phyloP scores from a whole-genome alignment of 306 rosid genomes.

The Casuarina equisetifolia region DNA sequence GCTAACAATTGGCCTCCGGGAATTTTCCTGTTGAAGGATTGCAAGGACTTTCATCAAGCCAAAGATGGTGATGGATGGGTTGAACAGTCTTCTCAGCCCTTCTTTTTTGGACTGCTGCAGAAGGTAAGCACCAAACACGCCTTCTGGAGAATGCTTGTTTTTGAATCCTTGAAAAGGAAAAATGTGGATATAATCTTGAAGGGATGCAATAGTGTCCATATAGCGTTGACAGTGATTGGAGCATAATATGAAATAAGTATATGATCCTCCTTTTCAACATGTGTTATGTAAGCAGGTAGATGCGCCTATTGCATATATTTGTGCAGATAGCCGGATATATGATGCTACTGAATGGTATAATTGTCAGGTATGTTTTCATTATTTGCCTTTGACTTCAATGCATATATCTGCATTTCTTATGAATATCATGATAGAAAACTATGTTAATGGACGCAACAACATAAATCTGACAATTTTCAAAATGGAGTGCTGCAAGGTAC shows the following conservation, averaged over 20 bases:
- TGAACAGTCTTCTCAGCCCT: conserved; percentile 91
- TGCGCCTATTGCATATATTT: conserved; percentile 72
- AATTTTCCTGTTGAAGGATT: conserved; percentile 61
- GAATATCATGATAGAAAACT: not conserved
- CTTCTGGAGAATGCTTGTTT: not conserved
- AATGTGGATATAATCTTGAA: not conserved
- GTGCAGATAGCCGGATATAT: conserved; percentile 89
- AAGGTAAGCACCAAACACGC: conserved; percentile 53
- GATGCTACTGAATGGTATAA: conserved; percentile 95
- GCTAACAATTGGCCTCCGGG: conserved; percentile 29
- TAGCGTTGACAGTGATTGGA: not conserved
- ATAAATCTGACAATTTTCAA: not conserved
- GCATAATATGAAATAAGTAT: not conserved
- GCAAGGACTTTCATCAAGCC: conserved; percentile 94
- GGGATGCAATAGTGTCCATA: not conserved
- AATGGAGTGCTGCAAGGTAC: not conserved
- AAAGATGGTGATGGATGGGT: conserved; percentile 99
- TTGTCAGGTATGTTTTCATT: conserved; percentile 68
- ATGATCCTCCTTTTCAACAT: conserved; percentile 20
- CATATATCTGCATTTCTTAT: not conserved
- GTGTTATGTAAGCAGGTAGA: conserved; percentile 58
- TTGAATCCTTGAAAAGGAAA: not conserved
- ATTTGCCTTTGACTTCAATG: not conserved
- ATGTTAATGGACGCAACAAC: not conserved
- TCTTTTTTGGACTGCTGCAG: conserved; percentile 88